Percentiles rank a stretch among this genome's conserved stretches.
Evolutionary conservation across 179 eudicot genomes (phyloP).

Genomic region (Patellifolia procumbens): DNA sequence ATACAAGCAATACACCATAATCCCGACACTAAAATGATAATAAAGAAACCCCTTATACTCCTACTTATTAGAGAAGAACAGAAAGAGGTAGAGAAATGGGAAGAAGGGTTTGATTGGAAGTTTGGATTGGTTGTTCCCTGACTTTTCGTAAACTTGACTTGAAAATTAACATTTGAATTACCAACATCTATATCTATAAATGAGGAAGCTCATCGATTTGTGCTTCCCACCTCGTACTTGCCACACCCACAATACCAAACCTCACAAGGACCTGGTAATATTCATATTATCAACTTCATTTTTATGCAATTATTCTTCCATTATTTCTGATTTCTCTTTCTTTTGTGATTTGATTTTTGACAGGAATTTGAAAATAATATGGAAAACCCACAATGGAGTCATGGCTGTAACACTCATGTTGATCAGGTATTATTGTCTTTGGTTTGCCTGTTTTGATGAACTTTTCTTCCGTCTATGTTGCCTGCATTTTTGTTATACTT

Average conservation of each 20-base stretch:
- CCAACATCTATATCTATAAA: constrained; percentile 21
- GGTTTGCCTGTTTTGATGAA: background rate
- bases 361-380: constrained; percentile 36
- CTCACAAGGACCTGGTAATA: constrained; percentile 18
- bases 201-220: constrained; percentile 23
- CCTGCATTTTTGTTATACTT: background rate
- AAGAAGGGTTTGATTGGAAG: constrained; percentile 26
- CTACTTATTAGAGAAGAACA: background rate
- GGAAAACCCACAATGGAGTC: constrained; percentile 40
- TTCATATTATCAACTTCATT: background rate
- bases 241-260: constrained; percentile 18
- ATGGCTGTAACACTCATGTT: constrained; percentile 3
- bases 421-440: constrained; percentile 19
- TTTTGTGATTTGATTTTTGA: constrained; percentile 2
- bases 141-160: constrained; percentile 30
- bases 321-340: background rate
- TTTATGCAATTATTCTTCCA: background rate
- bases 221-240: constrained; percentile 33
- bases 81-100: too few relatives aligned
- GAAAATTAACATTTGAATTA: constrained; percentile 11
- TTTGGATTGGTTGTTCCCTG: constrained; percentile 31
- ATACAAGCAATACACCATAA: constrained; percentile 37
- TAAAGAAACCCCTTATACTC: constrained; percentile 16
- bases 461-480: background rate
- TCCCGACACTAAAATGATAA: constrained; percentile 19